A percentile compares a stretch with the other conserved stretches of the same genome.
Conservation (phyloP, 2,329 filamentous ascomycete species). For the Talaromyces sp. region DNA sequence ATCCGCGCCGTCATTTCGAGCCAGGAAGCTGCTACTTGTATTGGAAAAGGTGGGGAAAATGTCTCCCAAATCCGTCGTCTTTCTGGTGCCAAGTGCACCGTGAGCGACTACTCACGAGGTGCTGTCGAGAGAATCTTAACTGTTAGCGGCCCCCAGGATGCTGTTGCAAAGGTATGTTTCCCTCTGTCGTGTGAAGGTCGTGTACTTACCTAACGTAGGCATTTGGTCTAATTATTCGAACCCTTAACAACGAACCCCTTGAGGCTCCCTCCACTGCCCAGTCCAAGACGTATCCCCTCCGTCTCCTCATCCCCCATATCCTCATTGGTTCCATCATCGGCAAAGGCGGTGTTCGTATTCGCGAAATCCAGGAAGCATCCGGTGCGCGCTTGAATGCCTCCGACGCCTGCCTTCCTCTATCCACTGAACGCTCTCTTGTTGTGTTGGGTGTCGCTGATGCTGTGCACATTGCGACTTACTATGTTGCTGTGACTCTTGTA, state of each 20-base stretch:
- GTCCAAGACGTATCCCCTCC: conserved; percentile 95
- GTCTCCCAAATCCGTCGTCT: conserved; percentile 94
- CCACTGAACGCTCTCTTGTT: conserved; percentile 94
- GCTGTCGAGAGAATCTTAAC: conserved; percentile 97
- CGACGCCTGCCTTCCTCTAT: conserved; percentile 88
- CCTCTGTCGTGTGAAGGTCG: not conserved
- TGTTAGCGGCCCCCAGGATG: conserved; percentile 93
- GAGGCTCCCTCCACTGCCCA: conserved; percentile 83
- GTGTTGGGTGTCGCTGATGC: conserved; percentile 97
- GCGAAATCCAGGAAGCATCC: conserved; percentile 97
- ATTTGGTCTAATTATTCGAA: conserved; percentile 96
- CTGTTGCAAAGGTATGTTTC: conserved; percentile 80
- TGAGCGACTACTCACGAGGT: conserved; percentile 96
- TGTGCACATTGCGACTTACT: conserved; percentile 98
- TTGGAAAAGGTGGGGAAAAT: conserved; percentile 98
- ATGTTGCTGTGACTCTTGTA: conserved; percentile 94
- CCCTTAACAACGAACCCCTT: conserved; percentile 93
- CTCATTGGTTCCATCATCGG: conserved; percentile 98
- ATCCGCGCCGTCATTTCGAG: conserved; percentile 96
- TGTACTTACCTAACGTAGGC: conserved; percentile 56
- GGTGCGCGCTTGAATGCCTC: conserved; percentile 95
- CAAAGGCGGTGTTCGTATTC: conserved; percentile 91
- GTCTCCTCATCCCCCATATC: conserved; percentile 92
- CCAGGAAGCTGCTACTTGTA: conserved; percentile 94
- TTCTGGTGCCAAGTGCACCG: conserved; percentile 96